A percentile compares a stretch with the other conserved stretches of the same genome.
phyloP scores from a whole-genome alignment of 2,329 filamentous ascomycete genomes.

The Alternaria novae-zelandiae region DNA sequence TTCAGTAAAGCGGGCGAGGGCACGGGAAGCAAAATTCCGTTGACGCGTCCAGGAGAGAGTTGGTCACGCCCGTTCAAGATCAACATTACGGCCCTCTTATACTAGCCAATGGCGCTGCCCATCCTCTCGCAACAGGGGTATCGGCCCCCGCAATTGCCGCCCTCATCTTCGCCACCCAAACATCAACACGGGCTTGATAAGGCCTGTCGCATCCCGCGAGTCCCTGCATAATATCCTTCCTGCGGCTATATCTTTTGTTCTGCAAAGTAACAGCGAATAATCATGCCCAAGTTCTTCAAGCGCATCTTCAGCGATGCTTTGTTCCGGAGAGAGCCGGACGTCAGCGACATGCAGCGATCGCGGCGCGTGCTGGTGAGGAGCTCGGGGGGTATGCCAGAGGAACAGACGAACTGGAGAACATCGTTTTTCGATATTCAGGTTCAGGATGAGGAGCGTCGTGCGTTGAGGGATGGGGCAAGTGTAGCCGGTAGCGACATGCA shows the following conservation, averaged over 20 bases:
- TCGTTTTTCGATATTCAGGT: slow-evolving; percentile 18
- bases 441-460: slow-evolving; percentile 12
- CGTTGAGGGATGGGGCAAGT: slow-evolving; percentile 23
- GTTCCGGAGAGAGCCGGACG: slow-evolving; percentile 23
- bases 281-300: slow-evolving; percentile 29
- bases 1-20: not conserved
- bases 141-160: slow-evolving; percentile 12
- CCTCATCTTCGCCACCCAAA: slow-evolving; percentile 7
- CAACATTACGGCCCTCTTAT: slow-evolving; percentile 1
- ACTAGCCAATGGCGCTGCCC: not conserved
- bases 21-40: not conserved
- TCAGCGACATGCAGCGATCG: slow-evolving; percentile 25
- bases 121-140: not conserved
- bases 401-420: slow-evolving; percentile 13
- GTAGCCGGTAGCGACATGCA: slow-evolving; percentile 22
- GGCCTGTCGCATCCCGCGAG: not conserved
- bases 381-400: slow-evolving; percentile 13
- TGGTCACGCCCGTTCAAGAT: slow-evolving; percentile 2
- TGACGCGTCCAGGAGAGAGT: slow-evolving; percentile 7
- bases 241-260: not conserved
- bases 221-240: slow-evolving; percentile 1
- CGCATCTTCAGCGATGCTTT: slow-evolving; percentile 30
- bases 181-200: slow-evolving; percentile 6
- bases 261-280: not conserved
- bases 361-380: slow-evolving; percentile 28